Evolutionary conservation across 768 basidiomycete species (phyloP).

Genomic region (Leccinum olivaceopallidum): DNA sequence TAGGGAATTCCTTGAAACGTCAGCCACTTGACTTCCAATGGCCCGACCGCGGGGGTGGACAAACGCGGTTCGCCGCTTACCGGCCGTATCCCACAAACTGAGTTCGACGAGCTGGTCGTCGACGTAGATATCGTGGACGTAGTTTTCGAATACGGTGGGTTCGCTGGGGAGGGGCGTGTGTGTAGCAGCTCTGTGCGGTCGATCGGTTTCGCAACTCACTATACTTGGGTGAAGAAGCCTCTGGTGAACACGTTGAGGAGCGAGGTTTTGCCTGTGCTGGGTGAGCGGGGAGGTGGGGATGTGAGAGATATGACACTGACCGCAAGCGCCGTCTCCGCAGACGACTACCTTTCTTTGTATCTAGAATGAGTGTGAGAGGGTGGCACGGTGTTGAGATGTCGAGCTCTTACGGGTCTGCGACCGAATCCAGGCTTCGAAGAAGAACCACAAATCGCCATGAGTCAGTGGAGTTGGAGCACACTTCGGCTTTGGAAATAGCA

Average conservation of each 20-base stretch:
- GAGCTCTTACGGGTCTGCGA: constrained; percentile 32
- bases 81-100: constrained; percentile 97
- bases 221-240: constrained; percentile 93
- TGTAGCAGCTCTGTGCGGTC: neutral
- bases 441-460: constrained; percentile 60
- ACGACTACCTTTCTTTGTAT: constrained; percentile 75
- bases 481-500: neutral
- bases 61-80: constrained; percentile 42
- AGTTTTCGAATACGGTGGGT: constrained; percentile 97
- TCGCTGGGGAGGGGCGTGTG: constrained; percentile 47
- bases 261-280: constrained; percentile 68
- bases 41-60: neutral
- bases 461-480: constrained; percentile 3
- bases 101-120: constrained; percentile 90
- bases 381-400: constrained; percentile 6
- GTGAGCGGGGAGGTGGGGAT: constrained; percentile 11
- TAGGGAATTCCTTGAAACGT: constrained; percentile 40
- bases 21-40: constrained; percentile 9
- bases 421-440: constrained; percentile 58
- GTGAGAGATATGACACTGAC: constrained; percentile 36
- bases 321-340: constrained; percentile 96
- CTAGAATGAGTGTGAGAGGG: constrained; percentile 24
- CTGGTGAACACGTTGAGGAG: constrained; percentile 85
- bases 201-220: constrained; percentile 51
- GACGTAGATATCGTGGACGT: constrained; percentile 85